Conservation (phyloP, 768 basidiomycete species). For the Hericium coralloides region DNA sequence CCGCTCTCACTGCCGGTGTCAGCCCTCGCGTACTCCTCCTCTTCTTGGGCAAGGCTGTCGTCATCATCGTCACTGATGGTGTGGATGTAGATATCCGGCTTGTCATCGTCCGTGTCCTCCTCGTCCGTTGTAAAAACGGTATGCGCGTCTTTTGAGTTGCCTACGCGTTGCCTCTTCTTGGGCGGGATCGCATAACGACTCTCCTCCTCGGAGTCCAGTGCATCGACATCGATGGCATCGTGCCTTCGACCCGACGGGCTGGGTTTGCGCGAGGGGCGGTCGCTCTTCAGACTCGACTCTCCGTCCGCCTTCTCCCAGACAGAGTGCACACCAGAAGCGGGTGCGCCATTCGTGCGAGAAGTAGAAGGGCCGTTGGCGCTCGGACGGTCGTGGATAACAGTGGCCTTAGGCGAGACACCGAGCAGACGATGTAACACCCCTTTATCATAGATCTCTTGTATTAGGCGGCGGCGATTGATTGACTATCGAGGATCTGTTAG, state of each 20-base stretch:
- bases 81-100: constrained; percentile 7
- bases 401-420: constrained; percentile 26
- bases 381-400: constrained; percentile 3
- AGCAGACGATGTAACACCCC: constrained; percentile 50
- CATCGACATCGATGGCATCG: constrained; percentile 15
- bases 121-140: constrained; percentile 46
- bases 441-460: constrained; percentile 60
- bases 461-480: constrained; percentile 60
- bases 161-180: constrained; percentile 38
- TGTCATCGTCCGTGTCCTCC: constrained; percentile 29
- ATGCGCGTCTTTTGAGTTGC: constrained; percentile 26
- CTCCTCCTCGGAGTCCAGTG: constrained; percentile 42
- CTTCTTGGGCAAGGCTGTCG: constrained; percentile 22
- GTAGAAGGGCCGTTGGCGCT: not conserved
- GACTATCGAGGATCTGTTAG: constrained; percentile 34
- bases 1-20: constrained; percentile 2
- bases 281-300: constrained; percentile 16
- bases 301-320: constrained; percentile 34
- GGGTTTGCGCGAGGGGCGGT: constrained; percentile 3
- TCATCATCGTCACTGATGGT: constrained; percentile 15
- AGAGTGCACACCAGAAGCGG: constrained; percentile 22
- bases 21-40: constrained; percentile 17
- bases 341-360: constrained; percentile 4
- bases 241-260: not conserved
- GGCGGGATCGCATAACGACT: constrained; percentile 33